Evolutionary conservation across 1,284 basidiomycete genomes (phyloP).

Genomic region (Pterulicium gracile): DNA sequence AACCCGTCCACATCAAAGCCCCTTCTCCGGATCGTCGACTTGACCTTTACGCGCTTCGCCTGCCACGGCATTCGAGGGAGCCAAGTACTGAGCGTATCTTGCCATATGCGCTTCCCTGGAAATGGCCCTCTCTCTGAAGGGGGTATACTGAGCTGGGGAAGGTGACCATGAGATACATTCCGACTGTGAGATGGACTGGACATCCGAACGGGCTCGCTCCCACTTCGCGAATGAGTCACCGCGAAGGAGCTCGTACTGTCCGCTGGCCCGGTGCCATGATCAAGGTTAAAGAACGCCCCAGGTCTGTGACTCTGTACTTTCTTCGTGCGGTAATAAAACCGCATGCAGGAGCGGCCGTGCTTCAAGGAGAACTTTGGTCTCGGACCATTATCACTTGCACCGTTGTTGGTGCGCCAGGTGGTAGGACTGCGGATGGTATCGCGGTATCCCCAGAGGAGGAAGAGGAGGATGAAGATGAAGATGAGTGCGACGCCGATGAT

Average conservation of each 20-base stretch:
- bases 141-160: no score
- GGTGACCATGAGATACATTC: no score
- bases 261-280: neutral
- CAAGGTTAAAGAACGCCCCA: neutral
- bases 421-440: neutral
- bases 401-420: neutral
- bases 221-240: no score
- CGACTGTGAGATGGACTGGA: no score
- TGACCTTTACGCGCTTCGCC: neutral
- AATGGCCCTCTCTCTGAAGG: no score
- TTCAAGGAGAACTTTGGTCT: neutral
- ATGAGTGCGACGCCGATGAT: neutral
- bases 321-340: neutral
- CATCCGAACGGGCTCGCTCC: neutral
- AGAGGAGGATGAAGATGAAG: neutral
- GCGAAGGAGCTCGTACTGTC: no score
- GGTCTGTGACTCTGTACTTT: neutral
- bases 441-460: neutral
- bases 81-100: neutral
- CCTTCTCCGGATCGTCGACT: neutral
- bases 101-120: no score
- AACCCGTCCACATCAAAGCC: neutral
- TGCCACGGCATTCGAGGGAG: neutral
- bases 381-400: neutral
- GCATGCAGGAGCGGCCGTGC: neutral